Conservation (phyloP, 2,329 filamentous ascomycete genomes). For the Colletotrichum filicis region DNA sequence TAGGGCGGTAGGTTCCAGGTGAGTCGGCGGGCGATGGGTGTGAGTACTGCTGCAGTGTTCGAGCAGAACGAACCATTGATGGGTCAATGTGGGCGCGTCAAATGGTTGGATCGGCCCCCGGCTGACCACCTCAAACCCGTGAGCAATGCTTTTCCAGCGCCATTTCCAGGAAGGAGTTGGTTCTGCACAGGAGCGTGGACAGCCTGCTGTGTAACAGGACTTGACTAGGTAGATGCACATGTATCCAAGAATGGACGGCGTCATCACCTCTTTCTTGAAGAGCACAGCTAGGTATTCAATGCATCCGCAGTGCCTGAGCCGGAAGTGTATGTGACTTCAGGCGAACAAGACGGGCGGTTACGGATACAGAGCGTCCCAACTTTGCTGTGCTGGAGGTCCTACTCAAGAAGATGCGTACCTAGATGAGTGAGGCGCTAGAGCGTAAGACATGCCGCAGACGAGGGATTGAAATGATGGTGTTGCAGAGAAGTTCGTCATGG, state of each 20-base stretch:
- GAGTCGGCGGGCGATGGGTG: conserved; percentile 5
- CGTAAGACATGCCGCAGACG: background rate
- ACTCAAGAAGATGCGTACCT: background rate
- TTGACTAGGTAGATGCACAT: background rate
- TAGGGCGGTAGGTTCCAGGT: conserved; percentile 6
- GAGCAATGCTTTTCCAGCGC: background rate
- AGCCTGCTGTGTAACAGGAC: conserved; percentile 15
- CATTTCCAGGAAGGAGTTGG: background rate
- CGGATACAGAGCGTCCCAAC: background rate
- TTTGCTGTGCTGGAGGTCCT: background rate
- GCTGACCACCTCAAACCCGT: background rate
- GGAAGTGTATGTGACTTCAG: background rate
- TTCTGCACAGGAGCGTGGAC: conserved; percentile 10
- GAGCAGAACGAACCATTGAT: background rate
- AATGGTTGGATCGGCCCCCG: conserved; percentile 1
- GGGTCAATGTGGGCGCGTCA: background rate
- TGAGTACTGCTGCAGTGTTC: background rate
- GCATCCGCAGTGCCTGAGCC: background rate
- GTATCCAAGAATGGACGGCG: background rate
- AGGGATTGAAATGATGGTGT: background rate
- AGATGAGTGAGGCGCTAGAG: background rate
- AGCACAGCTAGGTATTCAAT: background rate
- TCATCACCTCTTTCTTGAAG: background rate
- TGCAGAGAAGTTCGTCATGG: background rate
- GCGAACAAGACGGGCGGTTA: background rate